Percentiles rank a stretch among this genome's conserved stretches.
phyloP scores from a whole-genome alignment of 441 rosid species.

The Arabidopsis hybrid region DNA sequence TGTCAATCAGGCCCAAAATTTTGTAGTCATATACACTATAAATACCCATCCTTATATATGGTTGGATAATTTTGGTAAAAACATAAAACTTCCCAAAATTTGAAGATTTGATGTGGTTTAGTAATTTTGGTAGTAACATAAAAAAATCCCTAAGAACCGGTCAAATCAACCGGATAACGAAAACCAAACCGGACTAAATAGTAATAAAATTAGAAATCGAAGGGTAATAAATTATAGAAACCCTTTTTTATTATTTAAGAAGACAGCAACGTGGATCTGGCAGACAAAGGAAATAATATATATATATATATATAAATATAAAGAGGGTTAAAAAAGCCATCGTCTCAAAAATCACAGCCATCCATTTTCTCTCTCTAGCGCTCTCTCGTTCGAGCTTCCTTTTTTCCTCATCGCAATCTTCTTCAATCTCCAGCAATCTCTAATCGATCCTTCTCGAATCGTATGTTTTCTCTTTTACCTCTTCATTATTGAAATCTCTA shows the following conservation, averaged over 20 bases:
- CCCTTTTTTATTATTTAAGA: slow-evolving; percentile 31
- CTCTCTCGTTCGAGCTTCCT: slow-evolving; percentile 44
- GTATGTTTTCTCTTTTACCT: slow-evolving; percentile 51
- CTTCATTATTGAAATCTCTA: not conserved
- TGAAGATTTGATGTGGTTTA: too few relatives aligned
- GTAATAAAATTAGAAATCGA: not conserved
- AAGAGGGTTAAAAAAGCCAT: slow-evolving; percentile 45
- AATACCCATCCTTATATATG: not conserved
- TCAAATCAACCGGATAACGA: not conserved
- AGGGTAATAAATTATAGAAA: not conserved
- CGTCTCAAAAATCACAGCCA: slow-evolving; percentile 46
- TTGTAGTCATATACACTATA: not conserved
- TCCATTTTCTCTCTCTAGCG: slow-evolving; percentile 46
- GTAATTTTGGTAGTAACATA: not conserved
- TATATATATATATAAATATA: not conserved
- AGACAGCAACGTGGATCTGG: slow-evolving; percentile 47
- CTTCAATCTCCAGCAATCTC: slow-evolving; percentile 38
- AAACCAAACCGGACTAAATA: slow-evolving; percentile 28
- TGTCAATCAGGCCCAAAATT: too few relatives aligned
- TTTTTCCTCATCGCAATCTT: slow-evolving; percentile 41
- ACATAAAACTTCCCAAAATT: not conserved
- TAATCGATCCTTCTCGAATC: slow-evolving; percentile 46
- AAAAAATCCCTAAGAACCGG: not conserved
- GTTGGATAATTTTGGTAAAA: not conserved
- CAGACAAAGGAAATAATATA: not conserved